A percentile compares a stretch with the other conserved stretches of the same genome.
These are phyloP conservation scores for Trichomonas vaginalis DNA, from an alignment of 208 protist genomes.

Conservation along the genomic window DNA sequence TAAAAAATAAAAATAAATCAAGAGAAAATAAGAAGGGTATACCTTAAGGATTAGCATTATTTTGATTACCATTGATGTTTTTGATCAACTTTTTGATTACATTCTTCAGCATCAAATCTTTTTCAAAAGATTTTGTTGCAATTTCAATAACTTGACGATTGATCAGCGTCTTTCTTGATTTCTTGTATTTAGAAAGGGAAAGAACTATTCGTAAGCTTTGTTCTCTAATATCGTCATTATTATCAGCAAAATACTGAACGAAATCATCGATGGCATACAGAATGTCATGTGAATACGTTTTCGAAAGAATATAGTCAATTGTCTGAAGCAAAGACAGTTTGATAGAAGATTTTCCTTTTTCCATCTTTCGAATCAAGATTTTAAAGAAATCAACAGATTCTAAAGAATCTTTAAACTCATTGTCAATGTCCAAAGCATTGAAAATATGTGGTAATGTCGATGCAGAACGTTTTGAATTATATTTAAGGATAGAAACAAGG, in stretches of 20 bases:
- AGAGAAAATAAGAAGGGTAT: too few species aligned
- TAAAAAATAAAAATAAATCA: too few species aligned
- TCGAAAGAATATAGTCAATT: neutral
- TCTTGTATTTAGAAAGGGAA: neutral
- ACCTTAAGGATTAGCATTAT: too few species aligned
- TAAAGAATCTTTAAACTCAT: neutral
- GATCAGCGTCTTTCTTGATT: neutral
- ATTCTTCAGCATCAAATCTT: neutral
- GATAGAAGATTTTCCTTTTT: neutral
- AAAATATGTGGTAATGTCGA: neutral
- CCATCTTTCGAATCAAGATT: neutral
- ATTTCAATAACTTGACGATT: neutral
- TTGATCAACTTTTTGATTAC: neutral
- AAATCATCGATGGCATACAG: neutral
- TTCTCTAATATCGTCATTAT: neutral
- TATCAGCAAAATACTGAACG: neutral
- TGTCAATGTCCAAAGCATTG: neutral
- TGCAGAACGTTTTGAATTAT: neutral
- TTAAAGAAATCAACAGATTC: neutral
- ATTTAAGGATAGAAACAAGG: neutral
- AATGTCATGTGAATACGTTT: neutral
- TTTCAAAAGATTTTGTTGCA: neutral
- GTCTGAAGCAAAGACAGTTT: neutral
- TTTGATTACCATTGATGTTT: too few species aligned
- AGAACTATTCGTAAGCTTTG: neutral